These are phyloP conservation scores for Cryptococcus sp. DNA, from an alignment of 1,284 basidiomycete genomes.

Conservation along the genomic window DNA sequence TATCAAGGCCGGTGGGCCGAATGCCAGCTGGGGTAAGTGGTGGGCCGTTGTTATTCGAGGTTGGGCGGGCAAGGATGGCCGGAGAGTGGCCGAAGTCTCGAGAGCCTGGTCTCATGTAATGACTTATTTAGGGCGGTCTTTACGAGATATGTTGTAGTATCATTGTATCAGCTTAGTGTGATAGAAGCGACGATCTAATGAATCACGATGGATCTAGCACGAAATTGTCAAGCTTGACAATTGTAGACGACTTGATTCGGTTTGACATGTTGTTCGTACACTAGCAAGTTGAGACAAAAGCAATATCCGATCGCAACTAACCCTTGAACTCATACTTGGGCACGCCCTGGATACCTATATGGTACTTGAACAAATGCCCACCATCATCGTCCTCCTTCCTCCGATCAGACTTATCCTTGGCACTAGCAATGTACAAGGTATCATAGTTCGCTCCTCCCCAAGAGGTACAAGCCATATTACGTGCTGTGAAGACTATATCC, in stretches of 20 bases:
- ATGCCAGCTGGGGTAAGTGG: slow-evolving; percentile 35
- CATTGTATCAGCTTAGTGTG: too few species aligned
- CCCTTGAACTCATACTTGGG: slow-evolving; percentile 19
- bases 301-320: background rate
- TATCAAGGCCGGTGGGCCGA: slow-evolving; percentile 18
- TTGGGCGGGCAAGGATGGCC: slow-evolving; percentile 14
- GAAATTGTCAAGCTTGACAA: too few species aligned
- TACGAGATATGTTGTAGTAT: too few species aligned
- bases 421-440: slow-evolving; percentile 21
- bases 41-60: slow-evolving; percentile 30
- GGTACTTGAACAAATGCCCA: slow-evolving; percentile 23
- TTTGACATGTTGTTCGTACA: too few species aligned
- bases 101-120: background rate
- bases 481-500: slow-evolving; percentile 21
- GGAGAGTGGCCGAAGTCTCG: background rate
- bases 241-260: too few species aligned
- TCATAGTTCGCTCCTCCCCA: slow-evolving; percentile 23
- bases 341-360: slow-evolving; percentile 16
- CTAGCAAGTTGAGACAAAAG: too few species aligned
- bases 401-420: slow-evolving; percentile 6
- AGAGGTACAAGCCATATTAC: slow-evolving; percentile 21
- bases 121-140: too few species aligned
- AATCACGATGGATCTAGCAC: too few species aligned
- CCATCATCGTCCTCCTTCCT: slow-evolving; percentile 13
- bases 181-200: too few species aligned